Base-by-base conservation (phyloP, 2,329 filamentous ascomycete genomes). In the Ciborinia camelliae region DNA sequence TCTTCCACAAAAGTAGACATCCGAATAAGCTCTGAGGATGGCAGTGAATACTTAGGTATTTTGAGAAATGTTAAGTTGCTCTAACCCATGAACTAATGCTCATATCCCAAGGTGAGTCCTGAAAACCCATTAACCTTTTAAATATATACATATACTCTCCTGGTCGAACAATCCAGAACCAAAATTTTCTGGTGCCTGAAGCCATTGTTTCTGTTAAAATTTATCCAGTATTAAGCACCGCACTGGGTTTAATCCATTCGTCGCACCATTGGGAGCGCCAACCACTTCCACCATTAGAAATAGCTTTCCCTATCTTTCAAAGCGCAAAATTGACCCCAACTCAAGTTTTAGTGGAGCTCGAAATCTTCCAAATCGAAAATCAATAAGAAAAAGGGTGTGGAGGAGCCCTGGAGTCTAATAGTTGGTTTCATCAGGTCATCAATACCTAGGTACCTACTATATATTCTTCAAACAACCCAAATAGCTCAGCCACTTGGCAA, bases 151-250 rank as follows among this genome's bases (percentile, higher is more conserved):
- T 12, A 23, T 26, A 20, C 18, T 35, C 35, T 26, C 28, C 20
- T 47, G 15, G 15, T 58, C n/a, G 41, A 47, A 58, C 28, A 58
- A 58, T 45, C 41, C 14, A 47, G 41, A 58, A 32, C 26, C 39
- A 8, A 45, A 26, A 14, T 10, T 26, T 26, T 20, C 20, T 47
- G 30, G 14, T 47, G n/a, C 14, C 41, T 26, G 30, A 32, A 47
- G n/a, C n/a, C 41, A 2, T 47, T 4, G 41, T 58, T 58, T 26
- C 41, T 47, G 30, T 14, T 58, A 47, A 35, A 35, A 28, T 35
- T 58, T 26, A 14, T 20, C 7, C 20, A 15, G 52, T 39, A n/a
- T 8, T 35, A 32, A 55, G 18, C 23, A n/a, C 9, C 45, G 18
- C 26, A 51, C 48, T 30, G 8, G 54, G 20, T n/a, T n/a, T n/a